Evolutionary conservation across 1,139 yeast species (phyloP), one percentile per base, ranked within the genome.

Genomic region (Yamadazyma conglobata): DNA sequence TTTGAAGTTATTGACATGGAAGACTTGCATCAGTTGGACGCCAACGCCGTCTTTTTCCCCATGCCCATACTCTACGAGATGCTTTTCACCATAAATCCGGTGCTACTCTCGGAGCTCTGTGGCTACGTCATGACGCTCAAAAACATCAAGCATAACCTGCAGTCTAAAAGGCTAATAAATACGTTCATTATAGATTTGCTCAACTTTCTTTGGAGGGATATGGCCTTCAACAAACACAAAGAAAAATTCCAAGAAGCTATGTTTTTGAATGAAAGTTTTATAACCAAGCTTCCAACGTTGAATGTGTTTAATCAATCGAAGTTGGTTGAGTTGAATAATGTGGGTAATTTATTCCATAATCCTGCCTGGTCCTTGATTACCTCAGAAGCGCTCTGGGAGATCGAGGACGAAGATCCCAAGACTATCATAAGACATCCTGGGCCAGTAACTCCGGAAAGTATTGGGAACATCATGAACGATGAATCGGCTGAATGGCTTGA

Each of bases 201-300:
- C 30, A 80, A 80, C 38, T 61, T 73, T 19, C 38, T 78, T 1
- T 82, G 89, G 89, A 59, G 84, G 42, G 78, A 78, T 39, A 70
- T 64, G 45, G 50, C 53, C 9, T 45, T 64, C 28, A 34, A 43
- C 11, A 39, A 42, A 22, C 52, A 45, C 19, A 33, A 34, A 2
- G 33, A 36, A 2, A 32, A 42, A 1, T 40, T 53, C 7, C 54
- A 53, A 13, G 60, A 54, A 24, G 73, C 66, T 1, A 56, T 78
- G 37, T 57, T 63, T 23, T 58, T 78, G 21, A 59, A 65, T 12
- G 56, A 62, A 2, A 43, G 48, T 1, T 58, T 74, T 19, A 43
- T 66, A 2, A 46, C 54, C 10, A 60, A 54, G 22, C 36, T 76
- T 14, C 57, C 62, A 5, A 59, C 68, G 6, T 60, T 71, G 27